These are phyloP conservation scores for Zanthoxylum bungeanum DNA, from an alignment of 345 rosid genomes.

Conservation along the genomic window DNA sequence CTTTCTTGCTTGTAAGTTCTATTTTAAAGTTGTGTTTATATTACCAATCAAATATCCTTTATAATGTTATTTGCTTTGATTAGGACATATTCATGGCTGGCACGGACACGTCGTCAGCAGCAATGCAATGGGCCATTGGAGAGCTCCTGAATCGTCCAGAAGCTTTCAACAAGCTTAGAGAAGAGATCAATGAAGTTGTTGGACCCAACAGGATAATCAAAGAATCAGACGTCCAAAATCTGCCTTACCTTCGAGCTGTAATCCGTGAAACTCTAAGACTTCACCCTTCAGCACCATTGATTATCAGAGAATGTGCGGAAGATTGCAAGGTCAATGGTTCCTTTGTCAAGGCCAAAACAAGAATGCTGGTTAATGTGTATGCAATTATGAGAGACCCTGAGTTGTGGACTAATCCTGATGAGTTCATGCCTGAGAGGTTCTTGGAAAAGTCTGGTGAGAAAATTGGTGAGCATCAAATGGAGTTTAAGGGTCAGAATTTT, in stretches of 20 bases:
- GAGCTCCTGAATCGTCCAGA: slow-evolving; percentile 41
- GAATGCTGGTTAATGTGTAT: slow-evolving; percentile 39
- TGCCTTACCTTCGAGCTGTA: slow-evolving; percentile 46
- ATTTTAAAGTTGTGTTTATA: not conserved
- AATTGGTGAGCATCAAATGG: slow-evolving; percentile 53
- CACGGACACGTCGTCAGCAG: slow-evolving; percentile 42
- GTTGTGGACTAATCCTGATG: slow-evolving; percentile 35
- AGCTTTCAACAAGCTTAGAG: slow-evolving; percentile 33
- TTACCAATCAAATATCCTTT: not conserved
- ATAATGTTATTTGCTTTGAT: not conserved
- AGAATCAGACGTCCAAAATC: slow-evolving; percentile 41
- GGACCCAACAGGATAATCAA: slow-evolving; percentile 31
- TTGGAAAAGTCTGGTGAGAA: slow-evolving; percentile 23
- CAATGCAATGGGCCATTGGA: slow-evolving; percentile 56
- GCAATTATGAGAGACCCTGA: slow-evolving; percentile 50
- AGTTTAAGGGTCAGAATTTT: slow-evolving; percentile 55
- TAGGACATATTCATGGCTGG: slow-evolving; percentile 47
- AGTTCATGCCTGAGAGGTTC: slow-evolving; percentile 38
- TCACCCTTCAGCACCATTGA: slow-evolving; percentile 50
- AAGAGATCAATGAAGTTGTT: slow-evolving; percentile 33
- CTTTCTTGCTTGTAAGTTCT: slow-evolving; percentile 52
- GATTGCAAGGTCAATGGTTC: slow-evolving; percentile 41
- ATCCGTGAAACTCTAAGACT: slow-evolving; percentile 40
- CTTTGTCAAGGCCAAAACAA: slow-evolving; percentile 32
- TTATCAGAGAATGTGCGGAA: slow-evolving; percentile 45